Base-by-base conservation (phyloP, 306 rosid genomes). In the Prunus mira region DNA sequence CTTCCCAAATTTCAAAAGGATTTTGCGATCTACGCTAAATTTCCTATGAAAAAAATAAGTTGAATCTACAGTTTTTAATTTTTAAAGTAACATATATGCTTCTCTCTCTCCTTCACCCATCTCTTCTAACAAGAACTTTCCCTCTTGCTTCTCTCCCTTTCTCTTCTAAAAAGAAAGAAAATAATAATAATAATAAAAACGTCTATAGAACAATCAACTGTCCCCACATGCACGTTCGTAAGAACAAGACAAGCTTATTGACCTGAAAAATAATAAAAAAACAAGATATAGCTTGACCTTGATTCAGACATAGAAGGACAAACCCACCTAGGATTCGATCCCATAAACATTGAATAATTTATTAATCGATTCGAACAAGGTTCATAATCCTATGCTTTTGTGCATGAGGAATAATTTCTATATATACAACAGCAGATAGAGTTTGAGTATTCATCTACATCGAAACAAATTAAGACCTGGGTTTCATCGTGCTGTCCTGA, bases 381-480 rank as follows among this genome's bases (percentile, higher is more conserved):
- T 27, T 68, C 56, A 49, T 69, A 45, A 74, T 49, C 51, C 9
- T 28, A 63, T 30, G 13, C n/a, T 34, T 3, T 3, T 17, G 1
- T 19, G 13, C 12, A 15, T 8, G 20, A 62, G n/a, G 45, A 30
- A 62, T 22, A 62, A 60, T 5, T 60, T 14, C 19, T 24, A 8
- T 9, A 6, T 49, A 58, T 24, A 38, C n/a, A 72, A 72, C 67
- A 57, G 24, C 76, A 43, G 8, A 46, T 73, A 62, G 24, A 60
- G 57, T 58, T 70, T 3, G 69, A 61, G 20, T 49, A 12, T 50
- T 20, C 28, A 22, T 12, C 14, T 60, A 30, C 6, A 17, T 50
- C 13, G 38, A 10, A 87, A 81, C 93, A 81, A 83, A 80, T 22
- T 60, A 3, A 34, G 55, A 73, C 84, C 74, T 80, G 81, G 90